Conservation (phyloP, 208 protist species). For the Herpetomonas tarakana region DNA sequence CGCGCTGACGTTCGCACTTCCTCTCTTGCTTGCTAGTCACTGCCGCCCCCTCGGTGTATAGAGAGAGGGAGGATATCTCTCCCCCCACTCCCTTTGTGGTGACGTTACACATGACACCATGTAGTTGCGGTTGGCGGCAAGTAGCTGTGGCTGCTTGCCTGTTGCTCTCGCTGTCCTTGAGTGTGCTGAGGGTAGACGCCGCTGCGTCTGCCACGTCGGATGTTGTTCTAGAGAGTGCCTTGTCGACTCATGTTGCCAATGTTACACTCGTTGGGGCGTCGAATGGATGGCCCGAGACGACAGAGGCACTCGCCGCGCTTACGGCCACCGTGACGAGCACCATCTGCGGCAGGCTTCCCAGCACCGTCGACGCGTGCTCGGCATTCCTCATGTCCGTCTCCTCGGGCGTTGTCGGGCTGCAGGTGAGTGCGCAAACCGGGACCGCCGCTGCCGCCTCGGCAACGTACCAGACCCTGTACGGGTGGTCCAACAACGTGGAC, state of each 20-base stretch:
- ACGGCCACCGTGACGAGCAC: constrained; percentile 16
- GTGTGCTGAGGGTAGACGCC: too few relatives aligned
- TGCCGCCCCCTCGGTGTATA: too few relatives aligned
- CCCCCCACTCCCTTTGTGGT: too few relatives aligned
- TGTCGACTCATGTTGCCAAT: constrained; percentile 35
- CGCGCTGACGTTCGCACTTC: background rate
- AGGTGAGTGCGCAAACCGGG: constrained; percentile 34
- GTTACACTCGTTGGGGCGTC: constrained; percentile 29
- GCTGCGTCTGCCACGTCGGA: too few relatives aligned
- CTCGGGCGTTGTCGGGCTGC: constrained; percentile 21
- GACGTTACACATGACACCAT: too few relatives aligned
- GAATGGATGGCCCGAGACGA: constrained; percentile 30
- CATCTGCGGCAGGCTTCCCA: constrained; percentile 19
- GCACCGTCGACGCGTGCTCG: constrained; percentile 10
- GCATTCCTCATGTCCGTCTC: constrained; percentile 34
- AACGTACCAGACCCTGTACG: constrained; percentile 21
- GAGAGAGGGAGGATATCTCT: too few relatives aligned
- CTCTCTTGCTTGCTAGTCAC: background rate
- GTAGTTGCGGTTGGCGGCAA: too few relatives aligned
- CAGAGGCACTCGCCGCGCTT: constrained; percentile 8
- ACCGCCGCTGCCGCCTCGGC: constrained; percentile 9
- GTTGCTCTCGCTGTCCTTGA: too few relatives aligned
- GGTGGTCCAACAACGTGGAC: constrained; percentile 25
- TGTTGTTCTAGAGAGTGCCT: constrained; percentile 7
- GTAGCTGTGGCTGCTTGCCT: too few relatives aligned